A percentile compares a stretch with the other conserved stretches of the same genome.
phyloP scores from a whole-genome alignment of 2,329 filamentous ascomycete genomes.

The Arthrobotrys conoides region DNA sequence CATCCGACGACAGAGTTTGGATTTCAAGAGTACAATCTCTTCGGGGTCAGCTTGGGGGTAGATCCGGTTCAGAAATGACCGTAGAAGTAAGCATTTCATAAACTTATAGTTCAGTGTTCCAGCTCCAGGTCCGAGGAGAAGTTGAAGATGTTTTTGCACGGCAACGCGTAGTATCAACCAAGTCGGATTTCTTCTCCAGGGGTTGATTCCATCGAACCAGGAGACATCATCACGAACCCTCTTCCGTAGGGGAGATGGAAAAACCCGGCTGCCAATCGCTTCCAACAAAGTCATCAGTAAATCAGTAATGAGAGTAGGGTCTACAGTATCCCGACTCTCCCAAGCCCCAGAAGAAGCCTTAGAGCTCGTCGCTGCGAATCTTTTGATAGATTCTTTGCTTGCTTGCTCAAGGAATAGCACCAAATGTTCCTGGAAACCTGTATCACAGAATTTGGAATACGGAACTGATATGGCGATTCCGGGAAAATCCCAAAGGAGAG shows the following conservation, averaged over 20 bases:
- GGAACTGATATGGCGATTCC: slow-evolving; percentile 71
- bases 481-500: slow-evolving; percentile 75
- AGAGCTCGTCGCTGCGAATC: slow-evolving; percentile 70
- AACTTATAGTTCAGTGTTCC: slow-evolving; percentile 74
- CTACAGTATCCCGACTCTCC: slow-evolving; percentile 73
- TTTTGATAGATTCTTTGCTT: slow-evolving; percentile 71
- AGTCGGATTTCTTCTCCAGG: slow-evolving; percentile 75
- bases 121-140: slow-evolving; percentile 66
- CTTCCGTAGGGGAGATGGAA: slow-evolving; percentile 70
- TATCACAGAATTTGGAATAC: slow-evolving; percentile 66
- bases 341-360: slow-evolving; percentile 71
- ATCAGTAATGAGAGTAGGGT: slow-evolving; percentile 74
- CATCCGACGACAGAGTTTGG: slow-evolving; percentile 73
- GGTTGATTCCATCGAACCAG: slow-evolving; percentile 68
- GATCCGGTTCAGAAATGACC: slow-evolving; percentile 69
- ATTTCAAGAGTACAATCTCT: slow-evolving; percentile 67
- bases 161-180: slow-evolving; percentile 76
- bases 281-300: slow-evolving; percentile 75
- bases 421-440: slow-evolving; percentile 70
- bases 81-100: slow-evolving; percentile 70
- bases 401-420: slow-evolving; percentile 73
- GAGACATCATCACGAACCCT: slow-evolving; percentile 75
- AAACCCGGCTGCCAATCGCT: slow-evolving; percentile 69
- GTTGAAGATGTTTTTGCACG: slow-evolving; percentile 71
- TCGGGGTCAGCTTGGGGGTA: slow-evolving; percentile 66